A percentile compares a stretch with the other conserved stretches of the same genome.
These are phyloP conservation scores for Carex myosuroides DNA, from an alignment of 176 grass and related monocot genomes.

Conservation along the genomic window DNA sequence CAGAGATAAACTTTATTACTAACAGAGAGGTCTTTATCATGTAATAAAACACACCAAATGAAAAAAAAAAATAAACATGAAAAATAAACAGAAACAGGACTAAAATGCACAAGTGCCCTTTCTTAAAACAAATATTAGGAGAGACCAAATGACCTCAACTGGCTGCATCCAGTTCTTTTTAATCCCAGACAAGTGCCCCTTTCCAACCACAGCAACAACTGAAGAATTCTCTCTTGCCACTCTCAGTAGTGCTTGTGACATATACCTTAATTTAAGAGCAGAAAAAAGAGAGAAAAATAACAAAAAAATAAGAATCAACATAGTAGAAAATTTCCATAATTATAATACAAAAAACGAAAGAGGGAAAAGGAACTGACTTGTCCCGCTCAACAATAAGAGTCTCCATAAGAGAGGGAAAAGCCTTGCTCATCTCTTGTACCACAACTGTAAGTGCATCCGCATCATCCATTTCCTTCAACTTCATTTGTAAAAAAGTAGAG, in stretches of 20 bases:
- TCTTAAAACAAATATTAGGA: neutral
- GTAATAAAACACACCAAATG: neutral
- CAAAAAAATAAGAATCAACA: neutral
- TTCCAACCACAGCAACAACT: conserved; percentile 91
- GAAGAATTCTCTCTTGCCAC: conserved; percentile 73
- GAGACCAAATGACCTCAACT: conserved; percentile 46
- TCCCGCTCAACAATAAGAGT: conserved; percentile 89
- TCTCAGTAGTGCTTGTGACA: conserved; percentile 66
- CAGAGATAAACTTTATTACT: neutral
- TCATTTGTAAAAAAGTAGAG: neutral
- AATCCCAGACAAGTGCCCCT: conserved; percentile 87
- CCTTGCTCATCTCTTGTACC: conserved; percentile 97
- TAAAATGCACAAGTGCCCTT: neutral
- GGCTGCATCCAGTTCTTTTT: conserved; percentile 81
- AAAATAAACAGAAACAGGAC: neutral
- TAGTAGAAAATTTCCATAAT: neutral
- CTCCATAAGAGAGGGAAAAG: conserved; percentile 81
- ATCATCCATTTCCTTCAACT: conserved; percentile 98
- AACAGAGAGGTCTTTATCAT: neutral
- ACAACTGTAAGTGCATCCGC: conserved; percentile 82
- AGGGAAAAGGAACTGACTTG: conserved; percentile 44
- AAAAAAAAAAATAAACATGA: neutral
- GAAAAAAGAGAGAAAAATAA: neutral
- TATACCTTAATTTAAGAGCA: conserved; percentile 56
- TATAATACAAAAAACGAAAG: neutral